Percentiles rank a stretch among this genome's conserved stretches.
Conservation (phyloP, 805 yeast species). For the Komagataella pseudopastoris region DNA sequence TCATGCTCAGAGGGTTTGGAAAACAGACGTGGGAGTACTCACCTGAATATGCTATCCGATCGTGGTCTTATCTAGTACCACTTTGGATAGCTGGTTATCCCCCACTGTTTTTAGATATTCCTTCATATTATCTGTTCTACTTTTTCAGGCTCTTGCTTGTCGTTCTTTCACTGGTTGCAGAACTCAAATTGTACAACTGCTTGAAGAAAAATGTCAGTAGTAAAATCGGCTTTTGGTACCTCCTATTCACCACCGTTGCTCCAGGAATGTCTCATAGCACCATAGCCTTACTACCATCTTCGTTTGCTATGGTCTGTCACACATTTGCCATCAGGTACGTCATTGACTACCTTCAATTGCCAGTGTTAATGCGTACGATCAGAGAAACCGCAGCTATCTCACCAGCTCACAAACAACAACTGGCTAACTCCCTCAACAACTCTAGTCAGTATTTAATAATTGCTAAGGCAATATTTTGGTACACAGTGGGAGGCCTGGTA, state of each 20-base stretch:
- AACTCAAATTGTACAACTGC: constrained; percentile 33
- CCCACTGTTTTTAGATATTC: not conserved
- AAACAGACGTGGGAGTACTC: constrained; percentile 96
- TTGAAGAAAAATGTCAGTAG: constrained; percentile 20
- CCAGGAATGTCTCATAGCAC: constrained; percentile 89
- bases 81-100: constrained; percentile 10
- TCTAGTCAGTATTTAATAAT: constrained; percentile 3
- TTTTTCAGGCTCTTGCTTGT: constrained; percentile 32
- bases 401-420: not conserved
- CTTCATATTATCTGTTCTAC: constrained; percentile 31
- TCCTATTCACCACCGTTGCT: constrained; percentile 44
- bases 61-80: constrained; percentile 65
- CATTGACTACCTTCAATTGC: constrained; percentile 17
- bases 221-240: constrained; percentile 41
- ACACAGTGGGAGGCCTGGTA: constrained; percentile 54
- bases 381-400: not conserved
- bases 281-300: constrained; percentile 73
- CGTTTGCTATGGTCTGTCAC: constrained; percentile 51
- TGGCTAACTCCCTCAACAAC: not conserved
- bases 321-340: constrained; percentile 29
- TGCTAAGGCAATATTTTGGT: constrained; percentile 24
- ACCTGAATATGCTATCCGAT: constrained; percentile 76
- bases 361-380: not conserved
- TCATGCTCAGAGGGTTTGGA: constrained; percentile 68
- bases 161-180: constrained; percentile 29